Percentiles rank a stretch among this genome's conserved stretches.
Conservation (phyloP, 768 basidiomycete species). For the Pholiota conissans region DNA sequence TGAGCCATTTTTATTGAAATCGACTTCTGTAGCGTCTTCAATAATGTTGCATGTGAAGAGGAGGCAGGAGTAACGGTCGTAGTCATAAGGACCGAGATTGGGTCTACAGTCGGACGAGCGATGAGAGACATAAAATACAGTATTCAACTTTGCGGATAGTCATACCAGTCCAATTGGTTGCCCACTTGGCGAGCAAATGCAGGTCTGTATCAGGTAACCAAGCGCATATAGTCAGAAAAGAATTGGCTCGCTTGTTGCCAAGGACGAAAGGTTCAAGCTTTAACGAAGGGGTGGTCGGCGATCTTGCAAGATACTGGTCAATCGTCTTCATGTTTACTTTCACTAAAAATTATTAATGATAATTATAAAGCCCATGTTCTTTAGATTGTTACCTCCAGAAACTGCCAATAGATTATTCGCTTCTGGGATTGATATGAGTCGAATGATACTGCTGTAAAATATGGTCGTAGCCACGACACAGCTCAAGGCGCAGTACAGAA, state of each 20-base stretch:
- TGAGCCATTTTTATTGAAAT: conserved; percentile 13
- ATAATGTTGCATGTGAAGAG: conserved; percentile 24
- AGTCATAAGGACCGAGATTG: conserved; percentile 49
- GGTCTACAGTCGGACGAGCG: conserved; percentile 29
- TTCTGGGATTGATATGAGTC: neutral
- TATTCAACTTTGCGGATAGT: neutral
- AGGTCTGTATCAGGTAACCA: conserved; percentile 17
- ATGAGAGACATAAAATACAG: neutral
- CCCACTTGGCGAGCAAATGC: conserved; percentile 10
- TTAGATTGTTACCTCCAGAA: neutral
- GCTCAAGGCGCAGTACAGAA: conserved; percentile 42
- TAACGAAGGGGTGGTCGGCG: neutral
- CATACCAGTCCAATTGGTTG: conserved; percentile 17
- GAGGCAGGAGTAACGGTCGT: conserved; percentile 29
- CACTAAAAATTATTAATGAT: neutral
- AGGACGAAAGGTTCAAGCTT: conserved; percentile 17
- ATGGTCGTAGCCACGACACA: conserved; percentile 29
- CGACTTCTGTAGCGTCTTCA: conserved; percentile 25
- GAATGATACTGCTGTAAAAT: conserved; percentile 5
- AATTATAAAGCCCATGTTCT: too few relatives aligned
- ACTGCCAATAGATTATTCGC: neutral
- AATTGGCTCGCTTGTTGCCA: neutral
- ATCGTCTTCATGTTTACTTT: conserved; percentile 4
- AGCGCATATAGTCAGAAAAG: conserved; percentile 19
- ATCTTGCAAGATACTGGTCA: conserved; percentile 16